Base-by-base conservation (phyloP, 163 green algal species). In the Prototheca wickerhamii region DNA sequence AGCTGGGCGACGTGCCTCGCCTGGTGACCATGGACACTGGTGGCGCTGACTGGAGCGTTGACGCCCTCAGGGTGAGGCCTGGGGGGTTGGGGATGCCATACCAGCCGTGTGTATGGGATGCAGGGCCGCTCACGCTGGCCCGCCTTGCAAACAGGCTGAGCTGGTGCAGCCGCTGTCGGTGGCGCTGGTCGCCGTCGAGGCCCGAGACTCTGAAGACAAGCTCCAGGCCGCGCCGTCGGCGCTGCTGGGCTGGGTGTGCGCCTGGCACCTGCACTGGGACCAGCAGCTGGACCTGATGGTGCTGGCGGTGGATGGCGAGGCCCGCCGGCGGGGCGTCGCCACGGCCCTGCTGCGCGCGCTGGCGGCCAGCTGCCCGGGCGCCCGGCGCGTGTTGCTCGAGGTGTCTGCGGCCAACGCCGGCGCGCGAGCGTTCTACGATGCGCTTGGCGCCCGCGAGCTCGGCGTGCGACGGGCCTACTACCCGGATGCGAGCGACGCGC, bases 391-490 rank as follows among this genome's bases (percentile, higher is more conserved):
- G 20, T 20, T 63, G 21, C 46, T 76, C 17, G 69, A 76, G 26
- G 64, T 76, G 23, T 46, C 54, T 21, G 69, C 59, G 23, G 33
- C 29, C 59, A 76, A 76, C 53, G 12, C 6, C 2, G 35, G 28
- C 23, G 69, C 69, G 17, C n/a, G 63, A 5, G 57, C 50, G 4
- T 44, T 72, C 8, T 76, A 72, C 49, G 26, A 1, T 21, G 23
- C 25, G 23, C n/a, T 40, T 8, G 59, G 63, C 12, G 71, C 68
- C 23, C n/a, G 18, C 2, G 43, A 66, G 28, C 53, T 64, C 1
- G 69, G 69, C 17, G 28, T 23, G 53, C 60, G 69, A 5, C 28
- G 26, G 28, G n/a, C 34, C 32, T 76, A 67, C 52, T 72, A 76
- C 35, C 20, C 33, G 6, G 59, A 69, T 32, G 64, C 59, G 20